phyloP scores from a whole-genome alignment of 306 rosid species.

The Acacia acuminata region DNA sequence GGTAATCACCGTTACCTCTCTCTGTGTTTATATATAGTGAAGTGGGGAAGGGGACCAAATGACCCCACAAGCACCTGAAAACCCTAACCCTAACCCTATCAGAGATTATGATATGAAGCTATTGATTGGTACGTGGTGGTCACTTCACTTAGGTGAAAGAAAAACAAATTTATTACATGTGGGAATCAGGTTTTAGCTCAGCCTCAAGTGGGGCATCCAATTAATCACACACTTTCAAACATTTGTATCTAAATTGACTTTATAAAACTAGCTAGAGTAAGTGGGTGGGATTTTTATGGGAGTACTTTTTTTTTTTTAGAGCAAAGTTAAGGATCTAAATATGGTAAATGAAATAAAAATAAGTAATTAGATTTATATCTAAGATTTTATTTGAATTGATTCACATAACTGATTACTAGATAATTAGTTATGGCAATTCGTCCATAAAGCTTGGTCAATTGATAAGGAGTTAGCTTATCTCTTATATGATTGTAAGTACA shows the following conservation, averaged over 20 bases:
- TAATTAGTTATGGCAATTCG: no score
- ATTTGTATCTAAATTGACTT: neutral
- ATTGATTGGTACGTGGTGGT: conserved; percentile 22
- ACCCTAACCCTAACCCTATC: conserved; percentile 35
- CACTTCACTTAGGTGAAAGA: neutral
- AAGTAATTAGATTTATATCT: no score
- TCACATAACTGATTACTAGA: neutral
- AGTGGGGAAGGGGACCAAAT: conserved; percentile 9
- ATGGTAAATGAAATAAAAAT: no score
- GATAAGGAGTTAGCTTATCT: no score
- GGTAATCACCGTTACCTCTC: neutral
- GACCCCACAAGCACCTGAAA: conserved; percentile 21
- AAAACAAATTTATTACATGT: neutral
- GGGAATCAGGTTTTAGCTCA: neutral
- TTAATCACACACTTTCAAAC: neutral
- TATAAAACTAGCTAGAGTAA: neutral
- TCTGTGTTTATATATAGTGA: neutral
- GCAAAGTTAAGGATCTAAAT: neutral
- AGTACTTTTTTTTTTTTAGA: no score
- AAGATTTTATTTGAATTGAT: neutral
- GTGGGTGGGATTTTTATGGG: neutral
- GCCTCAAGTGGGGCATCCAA: neutral
- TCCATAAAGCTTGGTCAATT: no score
- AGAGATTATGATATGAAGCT: conserved; percentile 26
- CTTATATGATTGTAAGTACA: no score